Conservation (phyloP, 73 alveolate genomes). For the Paramecium tetraurelia region DNA sequence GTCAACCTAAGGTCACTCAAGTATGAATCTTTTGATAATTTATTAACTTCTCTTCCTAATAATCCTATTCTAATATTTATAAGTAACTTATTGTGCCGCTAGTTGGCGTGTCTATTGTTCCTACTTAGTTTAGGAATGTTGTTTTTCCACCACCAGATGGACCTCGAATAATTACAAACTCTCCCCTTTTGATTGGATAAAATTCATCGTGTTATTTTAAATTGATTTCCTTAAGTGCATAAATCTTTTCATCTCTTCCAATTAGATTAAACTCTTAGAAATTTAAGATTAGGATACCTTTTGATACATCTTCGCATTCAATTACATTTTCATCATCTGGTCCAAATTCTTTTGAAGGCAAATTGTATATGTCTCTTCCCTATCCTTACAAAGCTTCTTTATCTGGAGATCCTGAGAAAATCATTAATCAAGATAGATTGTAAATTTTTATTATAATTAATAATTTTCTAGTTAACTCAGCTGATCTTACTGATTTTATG, state of each 20-base stretch:
- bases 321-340: conserved; percentile 19
- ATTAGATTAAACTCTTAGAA: conserved; percentile 13
- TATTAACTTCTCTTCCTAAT: conserved; percentile 77
- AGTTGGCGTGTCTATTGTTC: conserved; percentile 89
- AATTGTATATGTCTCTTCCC: background rate
- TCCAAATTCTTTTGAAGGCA: conserved; percentile 43
- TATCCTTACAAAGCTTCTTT: background rate
- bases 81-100: conserved; percentile 60
- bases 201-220: conserved; percentile 71
- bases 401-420: background rate
- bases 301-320: conserved; percentile 49
- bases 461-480: background rate
- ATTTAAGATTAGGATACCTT: conserved; percentile 27
- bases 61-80: conserved; percentile 55
- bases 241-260: conserved; percentile 57
- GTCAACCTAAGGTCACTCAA: conserved; percentile 83
- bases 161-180: conserved; percentile 97
- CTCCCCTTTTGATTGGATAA: conserved; percentile 93
- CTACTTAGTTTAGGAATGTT: conserved; percentile 91
- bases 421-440: background rate
- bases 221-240: conserved; percentile 57
- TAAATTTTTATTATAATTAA: background rate
- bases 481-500: background rate
- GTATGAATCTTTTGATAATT: conserved; percentile 82
- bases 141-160: conserved; percentile 99